Evolutionary conservation across 345 rosid genomes (phyloP).

Genomic region (Geranium brycei): DNA sequence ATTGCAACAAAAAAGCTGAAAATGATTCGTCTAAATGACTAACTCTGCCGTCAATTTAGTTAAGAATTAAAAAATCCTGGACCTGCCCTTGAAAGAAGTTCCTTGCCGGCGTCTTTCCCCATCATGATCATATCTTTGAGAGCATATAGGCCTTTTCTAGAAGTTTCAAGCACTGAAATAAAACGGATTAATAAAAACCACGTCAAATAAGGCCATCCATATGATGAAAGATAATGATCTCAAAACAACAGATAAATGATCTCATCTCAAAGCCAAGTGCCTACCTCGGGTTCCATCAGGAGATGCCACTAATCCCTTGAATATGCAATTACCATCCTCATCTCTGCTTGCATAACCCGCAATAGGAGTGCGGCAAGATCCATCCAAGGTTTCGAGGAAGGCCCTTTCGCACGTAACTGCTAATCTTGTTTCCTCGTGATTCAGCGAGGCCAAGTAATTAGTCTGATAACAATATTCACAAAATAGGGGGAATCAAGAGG

Average conservation of each 20-base stretch:
- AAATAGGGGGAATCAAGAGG: background rate
- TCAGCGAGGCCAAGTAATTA: slow-evolving; percentile 61
- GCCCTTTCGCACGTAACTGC: slow-evolving; percentile 90
- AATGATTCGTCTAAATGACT: background rate
- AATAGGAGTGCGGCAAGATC: slow-evolving; percentile 96
- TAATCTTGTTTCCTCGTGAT: slow-evolving; percentile 87
- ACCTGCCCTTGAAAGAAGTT: slow-evolving; percentile 71
- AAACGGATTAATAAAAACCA: slow-evolving; percentile 5
- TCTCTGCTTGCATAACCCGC: slow-evolving; percentile 83
- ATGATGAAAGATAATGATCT: background rate
- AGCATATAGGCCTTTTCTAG: slow-evolving; percentile 60
- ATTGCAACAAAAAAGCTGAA: background rate
- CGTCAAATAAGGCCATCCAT: background rate
- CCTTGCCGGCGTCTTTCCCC: slow-evolving; percentile 91
- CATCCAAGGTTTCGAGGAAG: slow-evolving; percentile 71
- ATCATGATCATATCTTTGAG: slow-evolving; percentile 63
- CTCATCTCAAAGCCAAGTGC: background rate
- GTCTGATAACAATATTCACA: slow-evolving; percentile 30
- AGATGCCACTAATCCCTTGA: slow-evolving; percentile 87
- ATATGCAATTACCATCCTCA: slow-evolving; percentile 62
- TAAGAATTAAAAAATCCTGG: slow-evolving; percentile 68
- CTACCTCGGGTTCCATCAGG: slow-evolving; percentile 85
- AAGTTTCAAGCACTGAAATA: slow-evolving; percentile 78
- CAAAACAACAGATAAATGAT: background rate
- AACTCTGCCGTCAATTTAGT: slow-evolving; percentile 10